Base-by-base conservation (phyloP, 805 yeast species). In the Teunomyces gatunensis region DNA sequence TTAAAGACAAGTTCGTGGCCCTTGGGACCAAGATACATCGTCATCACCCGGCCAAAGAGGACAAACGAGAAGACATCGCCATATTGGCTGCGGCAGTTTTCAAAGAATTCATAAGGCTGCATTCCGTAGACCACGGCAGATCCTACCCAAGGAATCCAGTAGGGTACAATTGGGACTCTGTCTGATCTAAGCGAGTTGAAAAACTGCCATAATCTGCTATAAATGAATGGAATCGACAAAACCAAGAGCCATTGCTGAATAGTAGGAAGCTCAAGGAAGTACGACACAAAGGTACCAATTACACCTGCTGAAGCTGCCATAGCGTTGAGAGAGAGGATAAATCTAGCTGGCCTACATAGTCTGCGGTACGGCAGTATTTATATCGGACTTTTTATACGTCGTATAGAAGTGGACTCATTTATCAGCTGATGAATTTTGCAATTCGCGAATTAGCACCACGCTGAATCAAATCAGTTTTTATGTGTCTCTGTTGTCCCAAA, bases 1-100 rank as follows among this genome's bases (percentile, higher is more conserved):
- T 94, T 94, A 57, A 92, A 82, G 36, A 92, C 90, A 65, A 92
- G 90, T 67, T 92, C 99, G 68, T 94, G 97, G 54, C 99, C 99
- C 69, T 87, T 87, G 59, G 98, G 97, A 42, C 98, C 99, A 57
- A 94, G 74, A 62, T 89, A 90, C 49, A 94, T 98, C 5, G 97
- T 91, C 96, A 92, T 89, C 35, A 83, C 85, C 61, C 82, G 86
- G 48, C 99, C 99, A 55, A 94, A 75, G 64, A 94, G 68, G 54
- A 91, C 79, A 62, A 94, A 92, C 21, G 97, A 84, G 63, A 90
- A 92, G 41, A 89, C 87, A 67, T 94, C 97, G 53, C 99, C 99
- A 60, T 91, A 81, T 63, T 89, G 85, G 56, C 76, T 63, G 54
- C 89, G 86, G 67, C 92, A 85, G 39, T 76, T 73, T 53, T 79